phyloP scores from a whole-genome alignment of 768 basidiomycete genomes.

The Candolleomyces aberdarensis region DNA sequence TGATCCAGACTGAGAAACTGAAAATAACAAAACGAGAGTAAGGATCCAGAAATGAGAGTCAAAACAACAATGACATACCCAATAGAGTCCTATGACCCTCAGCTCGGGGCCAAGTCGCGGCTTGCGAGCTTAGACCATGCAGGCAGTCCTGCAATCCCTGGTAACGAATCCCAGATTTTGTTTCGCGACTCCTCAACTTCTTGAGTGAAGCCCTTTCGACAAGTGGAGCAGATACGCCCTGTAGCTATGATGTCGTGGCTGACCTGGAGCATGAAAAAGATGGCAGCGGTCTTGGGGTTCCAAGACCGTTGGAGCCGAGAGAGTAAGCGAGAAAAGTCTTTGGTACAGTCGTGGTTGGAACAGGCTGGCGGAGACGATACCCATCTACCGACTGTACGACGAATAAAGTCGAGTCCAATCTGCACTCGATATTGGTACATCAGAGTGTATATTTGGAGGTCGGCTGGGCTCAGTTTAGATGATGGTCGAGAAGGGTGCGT shows the following conservation, averaged over 20 bases:
- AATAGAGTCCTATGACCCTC: neutral
- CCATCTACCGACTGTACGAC: constrained; percentile 31
- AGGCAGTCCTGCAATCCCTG: constrained; percentile 41
- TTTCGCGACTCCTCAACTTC: constrained; percentile 38
- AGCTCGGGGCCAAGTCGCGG: constrained; percentile 9
- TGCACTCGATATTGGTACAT: constrained; percentile 57
- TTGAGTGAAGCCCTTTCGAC: constrained; percentile 38
- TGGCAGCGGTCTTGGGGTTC: constrained; percentile 47
- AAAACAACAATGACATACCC: neutral
- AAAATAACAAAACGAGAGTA: neutral
- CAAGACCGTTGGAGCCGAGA: constrained; percentile 46
- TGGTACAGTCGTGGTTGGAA: constrained; percentile 8
- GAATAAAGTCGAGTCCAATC: constrained; percentile 45
- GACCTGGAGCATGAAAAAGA: constrained; percentile 53
- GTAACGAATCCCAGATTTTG: constrained; percentile 47
- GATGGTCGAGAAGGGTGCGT: constrained; percentile 50
- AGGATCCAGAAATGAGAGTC: neutral
- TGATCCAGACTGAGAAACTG: no score
- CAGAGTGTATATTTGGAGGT: constrained; percentile 49
- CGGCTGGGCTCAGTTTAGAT: constrained; percentile 35
- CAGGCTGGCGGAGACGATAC: constrained; percentile 24
- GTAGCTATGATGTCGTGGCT: constrained; percentile 36
- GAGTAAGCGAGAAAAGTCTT: constrained; percentile 40
- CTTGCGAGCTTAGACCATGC: constrained; percentile 38
- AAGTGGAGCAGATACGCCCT: constrained; percentile 38